Evolutionary conservation across 495 filamentous ascomycete genomes (phyloP).

Genomic region (Glonium stellatum): DNA sequence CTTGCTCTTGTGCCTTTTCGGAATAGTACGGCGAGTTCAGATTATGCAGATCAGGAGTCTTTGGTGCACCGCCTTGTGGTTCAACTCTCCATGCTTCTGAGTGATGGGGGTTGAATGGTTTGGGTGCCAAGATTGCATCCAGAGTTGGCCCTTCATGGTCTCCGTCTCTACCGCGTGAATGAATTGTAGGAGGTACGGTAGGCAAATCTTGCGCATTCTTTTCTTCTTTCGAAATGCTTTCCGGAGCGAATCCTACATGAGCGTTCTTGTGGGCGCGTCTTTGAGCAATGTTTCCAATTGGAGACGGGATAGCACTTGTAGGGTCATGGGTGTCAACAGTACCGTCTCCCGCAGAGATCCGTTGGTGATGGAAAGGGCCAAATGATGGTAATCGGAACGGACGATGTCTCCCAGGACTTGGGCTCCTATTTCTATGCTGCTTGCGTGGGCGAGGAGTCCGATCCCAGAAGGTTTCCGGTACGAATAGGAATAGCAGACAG

Average conservation of each 20-base stretch:
- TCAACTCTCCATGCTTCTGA: conserved; percentile 14
- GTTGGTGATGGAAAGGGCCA: neutral
- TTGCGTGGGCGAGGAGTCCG: conserved; percentile 61
- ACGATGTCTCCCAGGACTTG: conserved; percentile 9
- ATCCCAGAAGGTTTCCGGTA: conserved; percentile 97
- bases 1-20: conserved; percentile 5
- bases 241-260: neutral
- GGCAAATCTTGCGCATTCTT: neutral
- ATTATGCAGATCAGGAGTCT: conserved; percentile 31
- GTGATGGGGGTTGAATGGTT: neutral
- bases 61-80: conserved; percentile 21
- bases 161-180: neutral
- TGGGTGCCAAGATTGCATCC: neutral
- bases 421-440: neutral
- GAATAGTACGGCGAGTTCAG: conserved; percentile 34
- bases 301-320: neutral
- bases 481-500: conserved; percentile 75
- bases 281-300: neutral
- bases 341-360: neutral
- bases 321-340: neutral
- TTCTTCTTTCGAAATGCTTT: neutral
- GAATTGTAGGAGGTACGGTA: neutral
- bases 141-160: neutral
- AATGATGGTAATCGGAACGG: conserved; percentile 9
- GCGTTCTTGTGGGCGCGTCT: neutral